phyloP scores from a whole-genome alignment of 2,329 filamentous ascomycete species.

The Dothiorella sarmentorum region DNA sequence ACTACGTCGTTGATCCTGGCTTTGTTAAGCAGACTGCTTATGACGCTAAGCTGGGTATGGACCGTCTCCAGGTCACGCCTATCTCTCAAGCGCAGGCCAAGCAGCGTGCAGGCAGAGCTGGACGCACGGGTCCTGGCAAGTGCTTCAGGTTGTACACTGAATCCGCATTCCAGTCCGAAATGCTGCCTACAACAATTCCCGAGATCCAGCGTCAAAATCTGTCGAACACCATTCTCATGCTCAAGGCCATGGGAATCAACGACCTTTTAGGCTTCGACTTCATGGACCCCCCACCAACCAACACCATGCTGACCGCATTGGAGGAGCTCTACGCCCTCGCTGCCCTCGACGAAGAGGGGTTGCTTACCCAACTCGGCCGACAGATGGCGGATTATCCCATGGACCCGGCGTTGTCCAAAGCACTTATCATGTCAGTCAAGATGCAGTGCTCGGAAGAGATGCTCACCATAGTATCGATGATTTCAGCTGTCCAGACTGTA shows the following conservation, averaged over 20 bases:
- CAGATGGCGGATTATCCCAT: constrained; percentile 99
- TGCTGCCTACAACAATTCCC: constrained; percentile 92
- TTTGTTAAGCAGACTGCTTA: constrained; percentile 98
- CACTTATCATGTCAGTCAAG: constrained; percentile 82
- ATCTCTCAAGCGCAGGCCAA: constrained; percentile 97
- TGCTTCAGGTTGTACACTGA: constrained; percentile 96
- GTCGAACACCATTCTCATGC: constrained; percentile 88
- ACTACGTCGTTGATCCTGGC: constrained; percentile 93
- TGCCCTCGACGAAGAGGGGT: constrained; percentile 89
- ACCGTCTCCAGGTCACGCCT: constrained; percentile 89
- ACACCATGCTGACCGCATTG: constrained; percentile 93
- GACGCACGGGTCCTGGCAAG: constrained; percentile 91
- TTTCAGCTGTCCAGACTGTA: constrained; percentile 72
- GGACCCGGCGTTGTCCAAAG: constrained; percentile 89
- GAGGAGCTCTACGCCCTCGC: constrained; percentile 93
- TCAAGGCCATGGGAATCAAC: constrained; percentile 99
- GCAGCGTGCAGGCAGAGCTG: constrained; percentile 87
- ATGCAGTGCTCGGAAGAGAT: constrained; percentile 90
- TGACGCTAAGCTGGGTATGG: constrained; percentile 96
- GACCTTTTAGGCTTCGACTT: constrained; percentile 97
- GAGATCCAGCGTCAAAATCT: constrained; percentile 96
- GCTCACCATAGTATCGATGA: constrained; percentile 90
- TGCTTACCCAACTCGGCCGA: constrained; percentile 83
- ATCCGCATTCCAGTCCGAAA: constrained; percentile 90
- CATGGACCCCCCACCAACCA: constrained; percentile 96